Base-by-base conservation (phyloP, 116 monocot genomes). In the Posidonia oceanica region DNA sequence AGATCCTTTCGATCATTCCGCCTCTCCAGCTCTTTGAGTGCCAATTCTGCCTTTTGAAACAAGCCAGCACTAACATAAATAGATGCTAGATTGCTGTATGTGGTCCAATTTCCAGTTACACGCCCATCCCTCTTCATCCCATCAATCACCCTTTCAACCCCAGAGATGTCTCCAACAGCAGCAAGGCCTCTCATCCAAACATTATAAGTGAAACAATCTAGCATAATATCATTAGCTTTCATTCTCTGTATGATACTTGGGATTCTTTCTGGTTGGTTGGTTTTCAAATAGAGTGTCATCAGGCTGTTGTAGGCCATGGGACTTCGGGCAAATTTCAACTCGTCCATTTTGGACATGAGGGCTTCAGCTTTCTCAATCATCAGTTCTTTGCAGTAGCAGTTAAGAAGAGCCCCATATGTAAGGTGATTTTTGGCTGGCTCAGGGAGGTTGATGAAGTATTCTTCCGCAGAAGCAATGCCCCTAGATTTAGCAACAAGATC, bases 101-200 rank as follows among this genome's bases (percentile, higher is more conserved):
- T 92, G 2, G 97, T 98, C 97, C 97, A 98, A 73, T 98, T 89
- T 54, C 84, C 76, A 64, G 74, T 52, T 52, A 92, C 87, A 29
- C 85, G 85, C 3, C 97, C 97, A 77, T 98, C 92, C 75, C 97
- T 85, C 66, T 89, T 98, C 97, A 98, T 92, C 80, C 92, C 97
- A 74, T 90, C 89, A 10, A 98, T 75, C 22, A 92, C 90, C 21
- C 85, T 82, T 67, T 87, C 97, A 17, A 90, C 97, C 1, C 89
- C 93, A 66, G 85, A 64, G 38, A 98, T 82, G 75, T 98, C 87
- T 38, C 74, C 51, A 62, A 75, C 63, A 16, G 85, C 89, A 56
- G 97, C 87, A 59, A 98, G 87, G 41, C 77, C 77, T 63, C 93
- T 81, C 89, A 98, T 98, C 97, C 97, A 98, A 37, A 98, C 83